Conservation (phyloP, 495 filamentous ascomycete genomes). For the Penicillium paxilli region DNA sequence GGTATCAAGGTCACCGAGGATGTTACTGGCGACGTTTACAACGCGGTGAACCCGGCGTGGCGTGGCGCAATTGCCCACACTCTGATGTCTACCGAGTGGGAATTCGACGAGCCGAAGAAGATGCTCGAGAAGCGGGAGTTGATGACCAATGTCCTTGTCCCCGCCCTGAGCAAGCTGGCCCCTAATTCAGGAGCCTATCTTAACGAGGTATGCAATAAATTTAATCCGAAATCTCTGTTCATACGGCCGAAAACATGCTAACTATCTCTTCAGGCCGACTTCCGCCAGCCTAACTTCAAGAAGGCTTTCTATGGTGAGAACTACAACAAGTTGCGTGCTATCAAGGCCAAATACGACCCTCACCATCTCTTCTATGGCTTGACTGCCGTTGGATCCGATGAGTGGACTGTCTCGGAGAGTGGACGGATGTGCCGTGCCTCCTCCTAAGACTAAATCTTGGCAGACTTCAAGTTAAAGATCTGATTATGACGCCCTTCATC, state of each 20-base stretch:
- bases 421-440: slow-evolving; percentile 12
- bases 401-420: slow-evolving; percentile 11
- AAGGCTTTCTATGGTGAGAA: slow-evolving; percentile 13
- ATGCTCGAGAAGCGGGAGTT: slow-evolving; percentile 1
- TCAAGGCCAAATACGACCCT: slow-evolving; percentile 16
- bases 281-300: slow-evolving; percentile 12
- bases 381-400: slow-evolving; percentile 18
- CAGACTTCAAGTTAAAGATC: neutral
- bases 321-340: slow-evolving; percentile 5
- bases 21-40: slow-evolving; percentile 6
- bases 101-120: slow-evolving; percentile 5
- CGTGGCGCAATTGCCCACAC: slow-evolving; percentile 6
- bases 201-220: slow-evolving; percentile 8
- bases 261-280: slow-evolving; percentile 6
- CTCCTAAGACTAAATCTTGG: neutral
- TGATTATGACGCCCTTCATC: neutral
- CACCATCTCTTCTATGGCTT: slow-evolving; percentile 13
- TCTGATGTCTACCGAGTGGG: slow-evolving; percentile 7
- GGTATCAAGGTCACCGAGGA: slow-evolving; percentile 5
- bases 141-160: slow-evolving; percentile 12
- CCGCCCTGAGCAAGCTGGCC: slow-evolving; percentile 1
- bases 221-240: neutral
- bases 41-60: slow-evolving; percentile 14
- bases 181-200: slow-evolving; percentile 13
- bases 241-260: neutral